Evolutionary conservation across 1,284 basidiomycete genomes (phyloP), one percentile per base, ranked within the genome.

Genomic region (Rhodotorula sp.): DNA sequence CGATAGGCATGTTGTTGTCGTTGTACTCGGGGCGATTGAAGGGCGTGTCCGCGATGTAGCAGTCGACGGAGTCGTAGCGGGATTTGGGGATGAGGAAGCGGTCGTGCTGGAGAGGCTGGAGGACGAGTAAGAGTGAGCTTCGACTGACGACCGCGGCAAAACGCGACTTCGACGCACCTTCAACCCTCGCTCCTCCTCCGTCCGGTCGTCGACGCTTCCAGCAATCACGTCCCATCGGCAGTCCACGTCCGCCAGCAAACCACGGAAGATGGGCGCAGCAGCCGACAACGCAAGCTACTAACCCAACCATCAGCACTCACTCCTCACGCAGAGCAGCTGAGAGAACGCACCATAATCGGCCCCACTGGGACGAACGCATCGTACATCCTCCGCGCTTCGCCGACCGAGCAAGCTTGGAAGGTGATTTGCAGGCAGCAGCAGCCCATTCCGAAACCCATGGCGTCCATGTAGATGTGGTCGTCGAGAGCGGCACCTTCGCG

Each of bases 391-490:
- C 93, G 85, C 9, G 96, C 95, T 80, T 99, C 94, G 53, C 86
- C 84, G 37, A 99, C 88, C 80, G 93, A 92, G 81, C 91, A 95
- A 0, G 94, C 90, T 80, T 99, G 96, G 83, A 99, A 97, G 6
- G 96, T 99, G 73, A 99, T 86, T 79, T 99, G 96, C 61, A 99
- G 83, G 81, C 96, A 99, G 78, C 92, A 96, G 78, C 95, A 98
- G 5, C 96, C 96, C 95, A 98, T 99, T 55, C 96, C 96, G 80
- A 99, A 99, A 31, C 94, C 95, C 96, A 98, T 98, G 2, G 96
- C 94, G 81, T 99, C 96, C 85, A 99, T 87, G 81, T 99, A 99
- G 75, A 99, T 94, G 81, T 98, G 94, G 80, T 95, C 89, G 20
- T 85, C 83, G 60, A 91, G 84, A 16, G 94, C 94, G 16, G 92